phyloP scores from a whole-genome alignment of 495 filamentous ascomycete genomes.

The Lophium mytilinum region DNA sequence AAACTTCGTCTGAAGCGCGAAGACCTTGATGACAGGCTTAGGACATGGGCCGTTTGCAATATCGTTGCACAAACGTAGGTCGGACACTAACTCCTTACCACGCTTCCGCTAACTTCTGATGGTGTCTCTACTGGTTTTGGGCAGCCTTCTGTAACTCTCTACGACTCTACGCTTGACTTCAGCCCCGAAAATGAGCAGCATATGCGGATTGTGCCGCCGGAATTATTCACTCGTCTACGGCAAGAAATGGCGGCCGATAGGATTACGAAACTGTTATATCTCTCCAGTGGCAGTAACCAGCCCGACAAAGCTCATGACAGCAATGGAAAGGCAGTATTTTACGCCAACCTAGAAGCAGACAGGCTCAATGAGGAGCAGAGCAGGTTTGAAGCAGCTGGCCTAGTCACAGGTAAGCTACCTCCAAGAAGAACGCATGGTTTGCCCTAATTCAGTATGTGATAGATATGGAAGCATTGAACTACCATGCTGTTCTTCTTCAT shows the following conservation, averaged over 20 bases:
- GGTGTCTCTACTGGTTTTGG: conserved; percentile 85
- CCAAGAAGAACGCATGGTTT: background rate
- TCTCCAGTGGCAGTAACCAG: conserved; percentile 6
- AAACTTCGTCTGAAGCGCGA: conserved; percentile 76
- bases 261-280: conserved; percentile 23
- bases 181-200: conserved; percentile 20
- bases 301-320: background rate
- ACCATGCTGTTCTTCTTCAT: conserved; percentile 73
- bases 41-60: conserved; percentile 88
- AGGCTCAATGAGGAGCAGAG: conserved; percentile 19
- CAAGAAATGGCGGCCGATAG: conserved; percentile 25
- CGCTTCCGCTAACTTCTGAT: conserved; percentile 20
- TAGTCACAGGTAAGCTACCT: background rate
- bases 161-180: conserved; percentile 70
- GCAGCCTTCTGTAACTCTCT: conserved; percentile 79
- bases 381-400: conserved; percentile 12
- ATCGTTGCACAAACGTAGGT: conserved; percentile 74
- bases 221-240: conserved; percentile 19
- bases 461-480: conserved; percentile 46
- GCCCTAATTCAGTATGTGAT: conserved; percentile 39
- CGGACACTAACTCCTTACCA: background rate
- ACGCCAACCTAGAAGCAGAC: conserved; percentile 18
- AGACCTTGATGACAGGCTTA: conserved; percentile 74
- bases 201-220: conserved; percentile 12
- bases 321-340: conserved; percentile 2